A percentile compares a stretch with the other conserved stretches of the same genome.
These are phyloP conservation scores for Talaromyces ruber DNA, from an alignment of 495 filamentous ascomycete genomes.

Conservation along the genomic window DNA sequence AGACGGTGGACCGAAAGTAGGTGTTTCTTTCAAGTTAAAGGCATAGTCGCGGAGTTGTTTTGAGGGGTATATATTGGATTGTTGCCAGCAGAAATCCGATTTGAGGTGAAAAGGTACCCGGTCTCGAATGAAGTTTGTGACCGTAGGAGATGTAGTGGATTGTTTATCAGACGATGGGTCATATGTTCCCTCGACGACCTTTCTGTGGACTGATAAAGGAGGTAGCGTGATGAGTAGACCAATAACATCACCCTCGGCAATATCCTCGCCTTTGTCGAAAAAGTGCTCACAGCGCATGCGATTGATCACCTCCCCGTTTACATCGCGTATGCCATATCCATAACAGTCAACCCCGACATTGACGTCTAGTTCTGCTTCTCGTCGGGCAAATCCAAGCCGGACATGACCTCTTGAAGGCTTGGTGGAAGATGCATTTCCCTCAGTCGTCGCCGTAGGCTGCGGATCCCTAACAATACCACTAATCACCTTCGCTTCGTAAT, in stretches of 20 bases:
- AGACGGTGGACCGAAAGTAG: constrained; percentile 44
- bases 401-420: constrained; percentile 60
- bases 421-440: constrained; percentile 22
- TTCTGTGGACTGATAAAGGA: constrained; percentile 72
- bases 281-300: constrained; percentile 88
- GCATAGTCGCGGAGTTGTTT: constrained; percentile 78
- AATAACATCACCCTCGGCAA: constrained; percentile 83
- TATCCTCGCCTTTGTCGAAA: constrained; percentile 62
- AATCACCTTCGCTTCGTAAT: constrained; percentile 87
- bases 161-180: constrained; percentile 65
- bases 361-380: constrained; percentile 85
- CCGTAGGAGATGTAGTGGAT: constrained; percentile 14
- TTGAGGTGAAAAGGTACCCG: constrained; percentile 92
- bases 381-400: constrained; percentile 79
- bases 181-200: constrained; percentile 78
- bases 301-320: constrained; percentile 82
- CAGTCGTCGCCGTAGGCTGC: constrained; percentile 11
- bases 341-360: constrained; percentile 96
- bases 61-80: constrained; percentile 79
- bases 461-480: constrained; percentile 45
- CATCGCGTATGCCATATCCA: constrained; percentile 88
- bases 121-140: constrained; percentile 82
- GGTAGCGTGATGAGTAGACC: constrained; percentile 89
- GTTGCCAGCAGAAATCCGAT: constrained; percentile 86
- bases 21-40: constrained; percentile 39